phyloP scores from a whole-genome alignment of 257 asterid genomes.

The Primulina tabacum region DNA sequence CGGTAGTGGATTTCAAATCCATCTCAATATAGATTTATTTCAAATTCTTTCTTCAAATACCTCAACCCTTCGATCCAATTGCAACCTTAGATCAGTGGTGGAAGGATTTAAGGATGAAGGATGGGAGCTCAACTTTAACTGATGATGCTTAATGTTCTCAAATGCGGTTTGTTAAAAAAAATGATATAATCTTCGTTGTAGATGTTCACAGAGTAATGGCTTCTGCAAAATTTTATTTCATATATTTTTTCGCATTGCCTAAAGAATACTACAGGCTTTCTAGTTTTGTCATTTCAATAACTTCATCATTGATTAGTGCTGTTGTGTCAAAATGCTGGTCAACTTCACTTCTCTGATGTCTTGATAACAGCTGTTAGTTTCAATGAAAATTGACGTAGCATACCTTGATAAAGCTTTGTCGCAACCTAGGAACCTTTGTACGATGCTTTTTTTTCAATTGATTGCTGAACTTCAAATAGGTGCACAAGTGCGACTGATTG shows the following conservation, averaged over 20 bases:
- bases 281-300: background rate
- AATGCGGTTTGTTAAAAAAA: background rate
- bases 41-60: too few species aligned
- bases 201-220: background rate
- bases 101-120: background rate
- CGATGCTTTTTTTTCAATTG: background rate
- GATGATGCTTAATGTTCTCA: background rate
- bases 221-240: background rate
- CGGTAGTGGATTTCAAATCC: too few species aligned
- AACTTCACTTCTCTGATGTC: background rate
- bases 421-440: background rate
- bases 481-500: background rate
- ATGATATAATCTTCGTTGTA: background rate
- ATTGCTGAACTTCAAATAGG: conserved; percentile 5
- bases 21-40: too few species aligned
- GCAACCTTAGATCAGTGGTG: too few species aligned
- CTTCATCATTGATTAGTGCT: background rate
- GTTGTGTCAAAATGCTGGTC: background rate
- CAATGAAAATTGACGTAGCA: too few species aligned
- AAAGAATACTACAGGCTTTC: background rate
- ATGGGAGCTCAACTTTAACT: background rate
- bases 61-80: too few species aligned
- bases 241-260: background rate
- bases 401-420: background rate
- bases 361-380: background rate